Conservation (phyloP, 306 rosid genomes). For the Malus orientalis region DNA sequence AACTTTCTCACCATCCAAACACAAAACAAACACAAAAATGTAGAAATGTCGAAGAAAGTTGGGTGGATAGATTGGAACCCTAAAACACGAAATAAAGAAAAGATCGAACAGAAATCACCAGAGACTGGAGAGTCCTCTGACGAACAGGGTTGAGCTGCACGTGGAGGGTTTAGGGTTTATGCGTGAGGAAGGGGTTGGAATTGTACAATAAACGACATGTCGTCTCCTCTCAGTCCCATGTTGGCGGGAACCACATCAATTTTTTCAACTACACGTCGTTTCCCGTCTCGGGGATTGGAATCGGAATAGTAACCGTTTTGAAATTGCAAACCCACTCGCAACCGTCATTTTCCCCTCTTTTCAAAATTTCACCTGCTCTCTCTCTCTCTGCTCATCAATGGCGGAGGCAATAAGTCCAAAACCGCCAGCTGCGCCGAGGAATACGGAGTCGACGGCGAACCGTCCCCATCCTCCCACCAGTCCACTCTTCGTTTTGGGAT, state of each 20-base stretch:
- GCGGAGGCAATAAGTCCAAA: slow-evolving; percentile 56
- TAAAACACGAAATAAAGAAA: background rate
- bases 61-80: background rate
- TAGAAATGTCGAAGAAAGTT: background rate
- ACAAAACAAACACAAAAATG: background rate
- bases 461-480: slow-evolving; percentile 66
- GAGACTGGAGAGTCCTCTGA: background rate
- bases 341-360: background rate
- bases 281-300: background rate
- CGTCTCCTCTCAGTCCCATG: background rate
- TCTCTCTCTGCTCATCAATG: slow-evolving; percentile 20
- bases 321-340: no score
- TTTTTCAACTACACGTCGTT: background rate
- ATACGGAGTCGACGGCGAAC: slow-evolving; percentile 42
- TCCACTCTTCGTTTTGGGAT: slow-evolving; percentile 50
- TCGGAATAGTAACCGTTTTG: background rate
- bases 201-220: background rate
- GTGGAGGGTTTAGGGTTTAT: slow-evolving; percentile 9
- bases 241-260: background rate
- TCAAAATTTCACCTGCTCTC: background rate
- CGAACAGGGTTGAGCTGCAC: background rate
- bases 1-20: background rate
- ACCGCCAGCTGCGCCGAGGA: slow-evolving; percentile 16
- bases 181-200: background rate
- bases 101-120: background rate